phyloP scores from a whole-genome alignment of 139 green algal species.

The Micractinium sp. region DNA sequence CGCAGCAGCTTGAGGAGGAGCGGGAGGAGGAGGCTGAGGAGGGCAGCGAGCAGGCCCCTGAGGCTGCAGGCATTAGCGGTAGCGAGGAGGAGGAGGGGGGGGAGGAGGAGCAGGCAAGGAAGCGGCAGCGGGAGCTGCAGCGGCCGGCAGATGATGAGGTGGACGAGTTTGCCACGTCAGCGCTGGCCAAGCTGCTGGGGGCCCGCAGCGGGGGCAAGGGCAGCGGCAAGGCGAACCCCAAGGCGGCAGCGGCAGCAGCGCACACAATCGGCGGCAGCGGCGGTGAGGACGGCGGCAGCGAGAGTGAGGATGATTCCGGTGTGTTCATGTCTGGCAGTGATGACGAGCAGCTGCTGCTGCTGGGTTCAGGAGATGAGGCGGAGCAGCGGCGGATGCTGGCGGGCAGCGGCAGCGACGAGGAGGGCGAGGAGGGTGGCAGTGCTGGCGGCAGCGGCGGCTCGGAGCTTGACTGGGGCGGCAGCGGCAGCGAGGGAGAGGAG shows the following conservation, averaged over 20 bases:
- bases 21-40: not conserved
- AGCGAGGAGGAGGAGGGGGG: not conserved
- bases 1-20: not conserved
- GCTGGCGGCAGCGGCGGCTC: not conserved
- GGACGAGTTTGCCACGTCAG: not conserved
- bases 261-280: not conserved
- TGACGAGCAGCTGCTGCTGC: slow-evolving; percentile 21
- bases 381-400: not conserved
- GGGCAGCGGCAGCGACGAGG: not conserved
- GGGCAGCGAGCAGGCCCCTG: not conserved
- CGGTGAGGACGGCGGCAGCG: not conserved
- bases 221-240: not conserved
- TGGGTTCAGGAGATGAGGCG: not conserved
- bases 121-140: not conserved
- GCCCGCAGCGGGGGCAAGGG: not conserved
- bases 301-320: slow-evolving; percentile 20
- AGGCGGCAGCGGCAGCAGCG: not conserved
- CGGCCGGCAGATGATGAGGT: not conserved
- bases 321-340: slow-evolving; percentile 11
- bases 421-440: not conserved
- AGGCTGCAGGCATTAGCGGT: not conserved
- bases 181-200: slow-evolving; percentile 28
- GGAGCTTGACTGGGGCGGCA: not conserved
- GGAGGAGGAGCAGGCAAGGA: not conserved
- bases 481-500: not conserved